Evolutionary conservation across 805 yeast genomes (phyloP), one percentile per base, ranked within the genome.

Genomic region (Metschnikowia proteae): DNA sequence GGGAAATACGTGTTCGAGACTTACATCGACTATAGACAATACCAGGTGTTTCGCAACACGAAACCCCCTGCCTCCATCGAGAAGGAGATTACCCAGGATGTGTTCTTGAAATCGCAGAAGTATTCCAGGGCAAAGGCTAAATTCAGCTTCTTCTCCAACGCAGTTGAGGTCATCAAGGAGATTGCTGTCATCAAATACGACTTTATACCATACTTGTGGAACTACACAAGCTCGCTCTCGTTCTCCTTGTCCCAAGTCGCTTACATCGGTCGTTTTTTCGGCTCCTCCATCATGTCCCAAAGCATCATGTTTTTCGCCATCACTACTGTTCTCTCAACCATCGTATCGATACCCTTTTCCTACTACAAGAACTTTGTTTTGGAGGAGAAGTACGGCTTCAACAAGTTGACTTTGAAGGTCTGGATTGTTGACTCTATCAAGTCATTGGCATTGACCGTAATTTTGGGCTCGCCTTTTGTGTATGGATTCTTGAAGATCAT

Each of bases 301-400:
- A 83, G 95, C 34, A 69, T 90, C 48, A 55, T 69, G 35, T 78
- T 82, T 52, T 83, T 88, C 60, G 66, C 82, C 57, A 70, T 80
- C 38, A 73, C 75, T 26, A 71, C 80, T 59, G 70, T 81, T 30
- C 51, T 83, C 39, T 72, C 83, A 6, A 71, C 83, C 2, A 44
- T 88, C 2, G 50, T 82, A 29, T 73, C 80, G 3, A 64, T 86
- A 47, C 99, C 99, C 3, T 62, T 83, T 23, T 74, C 83, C 7
- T 83, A 86, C 64, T 91, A 90, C 68, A 73, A 79, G 49, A 85
- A 86, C 59, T 94, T 94, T 71, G 91, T 90, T 11, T 75, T 94
- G 57, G 99, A 94, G 69, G 96, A 92, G 65, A 81, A 81, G 67
- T 92, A 77, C 60, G 99, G 99, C 1, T 94, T 94, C 73, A 94